Evolutionary conservation across 495 filamentous ascomycete genomes (phyloP).

Genomic region (Aspergillus wentii): DNA sequence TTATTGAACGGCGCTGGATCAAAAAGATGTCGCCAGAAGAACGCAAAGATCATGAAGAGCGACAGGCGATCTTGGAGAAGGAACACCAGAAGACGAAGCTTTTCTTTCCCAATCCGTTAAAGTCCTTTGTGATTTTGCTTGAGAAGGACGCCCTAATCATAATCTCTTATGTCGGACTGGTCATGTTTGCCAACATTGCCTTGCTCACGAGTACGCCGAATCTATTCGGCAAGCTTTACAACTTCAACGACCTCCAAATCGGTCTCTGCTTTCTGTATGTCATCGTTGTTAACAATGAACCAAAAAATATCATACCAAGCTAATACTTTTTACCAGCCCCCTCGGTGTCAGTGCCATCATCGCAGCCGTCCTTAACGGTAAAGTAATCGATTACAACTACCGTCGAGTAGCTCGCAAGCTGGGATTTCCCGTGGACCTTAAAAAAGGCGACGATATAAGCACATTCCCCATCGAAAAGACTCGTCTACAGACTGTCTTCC

Average conservation of each 20-base stretch:
- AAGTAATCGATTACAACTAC: constrained; percentile 53
- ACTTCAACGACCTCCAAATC: constrained; percentile 61
- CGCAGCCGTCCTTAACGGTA: constrained; percentile 51
- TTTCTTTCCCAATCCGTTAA: constrained; percentile 61
- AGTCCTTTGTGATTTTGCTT: constrained; percentile 54
- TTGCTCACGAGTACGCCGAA: constrained; percentile 49
- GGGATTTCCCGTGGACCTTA: constrained; percentile 42
- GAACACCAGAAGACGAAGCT: constrained; percentile 40
- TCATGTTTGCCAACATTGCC: constrained; percentile 49
- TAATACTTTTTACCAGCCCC: constrained; percentile 28
- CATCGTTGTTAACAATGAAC: constrained; percentile 9
- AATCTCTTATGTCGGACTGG: constrained; percentile 49
- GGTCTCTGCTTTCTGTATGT: constrained; percentile 46
- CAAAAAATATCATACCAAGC: background rate
- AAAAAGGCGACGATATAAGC: constrained; percentile 42
- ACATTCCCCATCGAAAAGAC: constrained; percentile 56
- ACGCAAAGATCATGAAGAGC: constrained; percentile 13
- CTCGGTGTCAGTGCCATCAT: constrained; percentile 52
- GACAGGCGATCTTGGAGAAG: constrained; percentile 21
- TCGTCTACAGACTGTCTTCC: constrained; percentile 46
- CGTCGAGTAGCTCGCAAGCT: constrained; percentile 42
- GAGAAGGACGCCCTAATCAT: constrained; percentile 61
- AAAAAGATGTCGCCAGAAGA: constrained; percentile 16
- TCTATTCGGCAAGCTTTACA: constrained; percentile 58
- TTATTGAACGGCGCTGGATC: constrained; percentile 15